A percentile compares a stretch with the other conserved stretches of the same genome.
These are phyloP conservation scores for Hypoxylon sp. DNA, from an alignment of 2,329 filamentous ascomycete genomes.

Conservation along the genomic window DNA sequence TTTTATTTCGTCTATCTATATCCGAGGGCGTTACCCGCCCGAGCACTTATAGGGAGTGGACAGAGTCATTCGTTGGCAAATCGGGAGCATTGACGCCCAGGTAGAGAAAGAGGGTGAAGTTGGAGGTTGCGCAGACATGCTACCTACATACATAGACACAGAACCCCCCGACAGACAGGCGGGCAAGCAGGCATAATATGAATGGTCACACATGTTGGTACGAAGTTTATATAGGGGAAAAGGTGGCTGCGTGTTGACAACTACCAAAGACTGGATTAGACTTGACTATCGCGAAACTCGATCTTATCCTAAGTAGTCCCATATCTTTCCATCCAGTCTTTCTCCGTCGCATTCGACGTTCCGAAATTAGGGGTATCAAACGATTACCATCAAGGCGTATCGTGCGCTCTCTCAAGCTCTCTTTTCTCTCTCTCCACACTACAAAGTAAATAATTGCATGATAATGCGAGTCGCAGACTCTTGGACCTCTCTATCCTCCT, in stretches of 20 bases:
- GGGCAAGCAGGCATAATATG: conserved; percentile 32
- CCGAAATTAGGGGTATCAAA: conserved; percentile 32
- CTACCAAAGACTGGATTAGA: conserved; percentile 31
- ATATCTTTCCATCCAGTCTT: conserved; percentile 14
- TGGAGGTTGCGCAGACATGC: conserved; percentile 27
- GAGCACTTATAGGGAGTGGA: conserved; percentile 20
- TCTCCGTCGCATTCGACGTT: conserved; percentile 4
- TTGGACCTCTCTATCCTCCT: conserved; percentile 28
- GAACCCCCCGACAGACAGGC: conserved; percentile 7
- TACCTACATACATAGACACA: conserved; percentile 35
- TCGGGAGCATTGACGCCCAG: conserved; percentile 23
- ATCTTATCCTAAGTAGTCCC: conserved; percentile 15
- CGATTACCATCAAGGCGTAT: conserved; percentile 44
- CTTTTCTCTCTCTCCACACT: conserved; percentile 2
- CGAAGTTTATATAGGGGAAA: conserved; percentile 23
- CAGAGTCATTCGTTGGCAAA: conserved; percentile 45
- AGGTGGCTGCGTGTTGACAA: conserved; percentile 9
- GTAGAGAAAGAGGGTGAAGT: conserved; percentile 16
- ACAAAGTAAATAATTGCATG: conserved; percentile 31
- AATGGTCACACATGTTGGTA: conserved; percentile 28
- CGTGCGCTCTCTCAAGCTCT: conserved; percentile 19
- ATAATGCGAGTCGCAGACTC: conserved; percentile 47
- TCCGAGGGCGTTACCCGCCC: conserved; percentile 29
- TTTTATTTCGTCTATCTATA: conserved; percentile 44
- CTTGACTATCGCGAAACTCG: conserved; percentile 32